A percentile compares a stretch with the other conserved stretches of the same genome.
phyloP scores from a whole-genome alignment of 2,329 filamentous ascomycete genomes.

The Coniochaeta prunicola region DNA sequence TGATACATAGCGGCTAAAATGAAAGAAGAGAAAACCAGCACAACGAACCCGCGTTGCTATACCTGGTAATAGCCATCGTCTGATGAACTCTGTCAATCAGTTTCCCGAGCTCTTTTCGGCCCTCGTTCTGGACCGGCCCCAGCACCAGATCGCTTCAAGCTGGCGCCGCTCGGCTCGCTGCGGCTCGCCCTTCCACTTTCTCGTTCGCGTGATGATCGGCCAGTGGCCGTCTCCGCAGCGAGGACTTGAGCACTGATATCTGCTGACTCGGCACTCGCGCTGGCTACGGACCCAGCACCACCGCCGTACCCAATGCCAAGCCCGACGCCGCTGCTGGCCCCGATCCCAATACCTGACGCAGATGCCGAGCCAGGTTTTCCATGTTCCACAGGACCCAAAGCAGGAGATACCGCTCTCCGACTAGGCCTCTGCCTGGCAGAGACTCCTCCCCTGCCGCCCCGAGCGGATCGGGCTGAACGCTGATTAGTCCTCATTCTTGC shows the following conservation, averaged over 20 bases:
- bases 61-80: not conserved
- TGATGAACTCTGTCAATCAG: not conserved
- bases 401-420: not conserved
- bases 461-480: not conserved
- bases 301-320: not conserved
- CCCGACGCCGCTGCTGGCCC: not conserved
- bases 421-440: not conserved
- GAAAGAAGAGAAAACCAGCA: not conserved
- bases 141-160: slow-evolving; percentile 8
- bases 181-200: not conserved
- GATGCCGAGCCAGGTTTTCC: not conserved
- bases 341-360: not conserved
- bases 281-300: not conserved
- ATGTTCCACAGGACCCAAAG: not conserved
- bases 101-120: slow-evolving; percentile 5
- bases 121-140: slow-evolving; percentile 4
- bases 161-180: slow-evolving; percentile 2
- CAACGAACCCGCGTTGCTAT: not conserved
- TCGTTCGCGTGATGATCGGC: not conserved
- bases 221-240: slow-evolving; percentile 7
- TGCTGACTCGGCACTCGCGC: not conserved
- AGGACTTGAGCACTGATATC: slow-evolving; percentile 9
- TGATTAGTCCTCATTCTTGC: slow-evolving; percentile 14
- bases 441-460: not conserved
- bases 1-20: not conserved